Evolutionary conservation across 1,284 basidiomycete genomes (phyloP).

Genomic region (Golubevia pallescens): DNA sequence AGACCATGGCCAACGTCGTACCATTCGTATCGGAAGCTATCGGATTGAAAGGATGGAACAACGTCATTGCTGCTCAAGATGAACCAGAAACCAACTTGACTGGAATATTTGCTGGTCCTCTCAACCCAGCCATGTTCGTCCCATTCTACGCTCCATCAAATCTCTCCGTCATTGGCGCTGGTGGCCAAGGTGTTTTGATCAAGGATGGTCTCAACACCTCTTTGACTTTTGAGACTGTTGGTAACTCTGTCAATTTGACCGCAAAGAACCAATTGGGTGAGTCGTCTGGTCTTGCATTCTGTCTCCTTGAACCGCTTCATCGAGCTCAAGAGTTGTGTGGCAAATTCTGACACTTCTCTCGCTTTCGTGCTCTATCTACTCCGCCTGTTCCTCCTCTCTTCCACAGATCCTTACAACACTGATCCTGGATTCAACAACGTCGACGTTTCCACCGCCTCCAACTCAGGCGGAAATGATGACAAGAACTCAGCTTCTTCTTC

Average conservation of each 20-base stretch:
- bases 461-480: not conserved
- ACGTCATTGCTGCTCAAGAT: constrained; percentile 22
- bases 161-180: constrained; percentile 49
- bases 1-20: constrained; percentile 68
- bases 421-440: constrained; percentile 31
- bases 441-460: constrained; percentile 16
- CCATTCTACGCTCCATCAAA: constrained; percentile 58
- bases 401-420: constrained; percentile 15
- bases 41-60: constrained; percentile 46
- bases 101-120: constrained; percentile 53
- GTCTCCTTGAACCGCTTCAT: too few relatives aligned
- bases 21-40: constrained; percentile 67
- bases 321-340: too few relatives aligned
- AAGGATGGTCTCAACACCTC: constrained; percentile 35
- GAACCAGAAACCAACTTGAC: constrained; percentile 62
- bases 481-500: too few relatives aligned
- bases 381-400: not conserved
- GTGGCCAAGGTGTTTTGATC: constrained; percentile 48
- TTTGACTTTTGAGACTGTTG: constrained; percentile 20
- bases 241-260: constrained; percentile 32
- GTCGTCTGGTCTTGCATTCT: too few relatives aligned
- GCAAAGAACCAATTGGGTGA: constrained; percentile 11
- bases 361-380: too few relatives aligned
- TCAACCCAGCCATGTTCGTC: constrained; percentile 39
- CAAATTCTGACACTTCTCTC: too few relatives aligned